Evolutionary conservation across 345 rosid genomes (phyloP), one percentile per base, ranked within the genome.

Genomic region (Clausena lansium): DNA sequence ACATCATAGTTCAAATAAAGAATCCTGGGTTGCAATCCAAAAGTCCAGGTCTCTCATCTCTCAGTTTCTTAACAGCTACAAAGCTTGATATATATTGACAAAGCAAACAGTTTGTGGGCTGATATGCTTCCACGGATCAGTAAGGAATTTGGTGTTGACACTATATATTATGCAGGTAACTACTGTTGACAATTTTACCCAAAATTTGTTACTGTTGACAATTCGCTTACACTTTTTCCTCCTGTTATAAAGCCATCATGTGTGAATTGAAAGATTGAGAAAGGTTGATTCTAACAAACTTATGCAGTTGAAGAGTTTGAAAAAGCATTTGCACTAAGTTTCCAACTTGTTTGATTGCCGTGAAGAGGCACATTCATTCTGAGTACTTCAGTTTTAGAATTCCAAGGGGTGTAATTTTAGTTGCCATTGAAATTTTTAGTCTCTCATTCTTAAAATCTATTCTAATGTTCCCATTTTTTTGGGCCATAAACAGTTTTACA

Each of bases 381-480:
- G 71, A 97, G 90, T 89, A 94, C 97, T 2, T 90, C 98, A 36
- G 91, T 97, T 83, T 89, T 97, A 73, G 99, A 97, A 87, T 98
- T 97, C 55, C 99, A 97, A 59, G 99, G 98, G 68, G 98, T 97
- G 93, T 97, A 85, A 79, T 86, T 67, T n/a, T 50, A 32, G 67
- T 28, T 76, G 74, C 63, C 13, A 71, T 7, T 28, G 39, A 36
- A 74, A 36, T n/a, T 1, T 67, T 8, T 73, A n/a, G 20, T 25
- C 15, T 39, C 9, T 38, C 64, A 47, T 67, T 13, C 30, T 6
- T 9, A 47, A 15, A 14, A 38, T 52, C 60, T 19, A 32, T 69
- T 65, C 71, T 81, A 11, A 45, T 27, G 78, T 68, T 35, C 52
- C 52, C 81, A 78, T 63, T 73, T 68, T 82, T 86, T 82, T 91